These are phyloP conservation scores for Rhodotorula sp. DNA, from an alignment of 1,284 basidiomycete genomes.

Conservation along the genomic window DNA sequence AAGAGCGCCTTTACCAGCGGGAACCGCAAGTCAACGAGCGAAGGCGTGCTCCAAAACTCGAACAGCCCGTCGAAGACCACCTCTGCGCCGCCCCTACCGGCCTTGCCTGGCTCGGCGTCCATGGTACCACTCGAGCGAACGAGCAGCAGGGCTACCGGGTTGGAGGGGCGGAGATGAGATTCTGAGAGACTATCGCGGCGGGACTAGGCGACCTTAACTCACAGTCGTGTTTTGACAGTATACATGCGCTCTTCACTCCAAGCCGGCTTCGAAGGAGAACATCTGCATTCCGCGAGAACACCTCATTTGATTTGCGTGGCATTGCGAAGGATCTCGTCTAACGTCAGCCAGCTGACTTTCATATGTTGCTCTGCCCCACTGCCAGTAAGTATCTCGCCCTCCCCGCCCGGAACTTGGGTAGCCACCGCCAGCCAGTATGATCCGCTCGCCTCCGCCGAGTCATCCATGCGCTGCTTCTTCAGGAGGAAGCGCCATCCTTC, in stretches of 20 bases:
- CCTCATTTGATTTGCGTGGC: no score
- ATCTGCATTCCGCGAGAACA: no score
- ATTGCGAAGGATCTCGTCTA: no score
- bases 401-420: neutral
- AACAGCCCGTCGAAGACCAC: neutral
- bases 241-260: no score
- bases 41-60: neutral
- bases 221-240: no score
- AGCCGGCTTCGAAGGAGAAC: no score
- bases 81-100: neutral
- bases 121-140: neutral
- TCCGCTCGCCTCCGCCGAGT: neutral
- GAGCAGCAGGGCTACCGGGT: neutral
- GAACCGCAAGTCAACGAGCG: neutral
- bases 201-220: neutral
- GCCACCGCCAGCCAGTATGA: slow-evolving; percentile 20
- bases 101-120: neutral
- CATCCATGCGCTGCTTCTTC: neutral
- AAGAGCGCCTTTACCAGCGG: slow-evolving; percentile 20
- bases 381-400: no score
- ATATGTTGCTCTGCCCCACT: no score
- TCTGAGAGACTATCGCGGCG: slow-evolving; percentile 22
- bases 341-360: no score
- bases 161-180: slow-evolving; percentile 7
- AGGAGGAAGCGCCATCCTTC: slow-evolving; percentile 10